Evolutionary conservation across 257 asterid genomes (phyloP).

Genomic region (Coffea eugenioides): DNA sequence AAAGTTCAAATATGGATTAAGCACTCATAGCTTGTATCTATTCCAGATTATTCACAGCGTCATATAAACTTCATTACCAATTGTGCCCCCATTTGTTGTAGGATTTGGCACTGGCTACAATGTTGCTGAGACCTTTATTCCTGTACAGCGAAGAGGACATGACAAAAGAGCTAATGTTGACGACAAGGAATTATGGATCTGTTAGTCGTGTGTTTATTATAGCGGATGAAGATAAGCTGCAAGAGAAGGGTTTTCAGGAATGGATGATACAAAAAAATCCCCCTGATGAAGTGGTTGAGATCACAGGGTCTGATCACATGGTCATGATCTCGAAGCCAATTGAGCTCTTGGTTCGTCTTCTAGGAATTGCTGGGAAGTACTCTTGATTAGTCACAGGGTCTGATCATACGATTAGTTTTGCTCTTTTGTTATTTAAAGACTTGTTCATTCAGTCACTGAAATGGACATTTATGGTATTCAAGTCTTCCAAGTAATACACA

Average conservation of each 20-base stretch:
- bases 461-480: neutral
- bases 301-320: constrained; percentile 44
- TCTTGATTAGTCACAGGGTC: neutral
- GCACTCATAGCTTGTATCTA: neutral
- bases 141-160: constrained; percentile 16
- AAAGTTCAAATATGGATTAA: neutral
- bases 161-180: constrained; percentile 17
- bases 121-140: constrained; percentile 22
- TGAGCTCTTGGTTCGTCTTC: constrained; percentile 25
- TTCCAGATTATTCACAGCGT: neutral
- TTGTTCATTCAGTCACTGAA: neutral
- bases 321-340: constrained; percentile 34
- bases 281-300: constrained; percentile 33
- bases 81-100: neutral
- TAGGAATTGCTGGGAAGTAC: constrained; percentile 10
- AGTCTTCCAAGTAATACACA: too few species aligned
- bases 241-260: constrained; percentile 18
- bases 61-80: neutral
- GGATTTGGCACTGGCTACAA: constrained; percentile 39
- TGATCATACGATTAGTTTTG: neutral
- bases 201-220: constrained; percentile 32
- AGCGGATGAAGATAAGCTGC: constrained; percentile 25
- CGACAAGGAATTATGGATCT: constrained; percentile 19
- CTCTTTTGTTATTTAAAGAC: neutral
- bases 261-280: constrained; percentile 37